Conservation (phyloP, 306 rosid genomes). For the Vigna reflexopilosa region DNA sequence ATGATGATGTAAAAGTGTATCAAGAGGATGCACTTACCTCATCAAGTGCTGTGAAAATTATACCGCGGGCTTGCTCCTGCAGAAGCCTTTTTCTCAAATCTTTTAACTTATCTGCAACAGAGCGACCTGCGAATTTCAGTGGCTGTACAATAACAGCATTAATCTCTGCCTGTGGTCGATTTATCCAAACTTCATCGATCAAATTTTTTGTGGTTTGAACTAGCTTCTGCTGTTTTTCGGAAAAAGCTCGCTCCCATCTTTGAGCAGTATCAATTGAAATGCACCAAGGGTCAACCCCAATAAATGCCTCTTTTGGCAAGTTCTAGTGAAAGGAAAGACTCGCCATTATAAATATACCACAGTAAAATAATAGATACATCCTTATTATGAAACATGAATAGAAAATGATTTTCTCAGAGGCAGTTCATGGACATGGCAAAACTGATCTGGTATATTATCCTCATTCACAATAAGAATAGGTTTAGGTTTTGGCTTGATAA, state of each 20-base stretch:
- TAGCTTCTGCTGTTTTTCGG: conserved; percentile 76
- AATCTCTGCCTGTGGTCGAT: conserved; percentile 64
- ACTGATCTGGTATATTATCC: background rate
- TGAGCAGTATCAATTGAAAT: conserved; percentile 83
- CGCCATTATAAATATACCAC: conserved; percentile 33
- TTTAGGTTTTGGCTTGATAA: conserved; percentile 11
- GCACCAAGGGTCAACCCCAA: conserved; percentile 98
- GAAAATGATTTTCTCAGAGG: conserved; percentile 8
- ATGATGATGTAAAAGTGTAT: background rate
- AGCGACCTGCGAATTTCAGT: conserved; percentile 76
- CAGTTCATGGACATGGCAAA: background rate
- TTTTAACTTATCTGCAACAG: conserved; percentile 81
- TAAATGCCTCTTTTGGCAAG: conserved; percentile 66
- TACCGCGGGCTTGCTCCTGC: conserved; percentile 66
- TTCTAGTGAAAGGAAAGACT: conserved; percentile 58
- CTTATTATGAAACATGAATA: conserved; percentile 1
- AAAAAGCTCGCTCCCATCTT: conserved; percentile 81
- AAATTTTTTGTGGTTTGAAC: conserved; percentile 81
- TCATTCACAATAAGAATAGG: background rate
- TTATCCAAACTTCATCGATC: conserved; percentile 93
- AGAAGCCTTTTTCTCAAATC: conserved; percentile 71
- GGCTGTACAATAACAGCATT: conserved; percentile 75
- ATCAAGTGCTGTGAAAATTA: conserved; percentile 84
- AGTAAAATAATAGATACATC: conserved; percentile 28
- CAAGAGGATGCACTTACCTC: conserved; percentile 65